Evolutionary conservation across 2,329 filamentous ascomycete species (phyloP).

Genomic region (Emericellopsis cladophorae): DNA sequence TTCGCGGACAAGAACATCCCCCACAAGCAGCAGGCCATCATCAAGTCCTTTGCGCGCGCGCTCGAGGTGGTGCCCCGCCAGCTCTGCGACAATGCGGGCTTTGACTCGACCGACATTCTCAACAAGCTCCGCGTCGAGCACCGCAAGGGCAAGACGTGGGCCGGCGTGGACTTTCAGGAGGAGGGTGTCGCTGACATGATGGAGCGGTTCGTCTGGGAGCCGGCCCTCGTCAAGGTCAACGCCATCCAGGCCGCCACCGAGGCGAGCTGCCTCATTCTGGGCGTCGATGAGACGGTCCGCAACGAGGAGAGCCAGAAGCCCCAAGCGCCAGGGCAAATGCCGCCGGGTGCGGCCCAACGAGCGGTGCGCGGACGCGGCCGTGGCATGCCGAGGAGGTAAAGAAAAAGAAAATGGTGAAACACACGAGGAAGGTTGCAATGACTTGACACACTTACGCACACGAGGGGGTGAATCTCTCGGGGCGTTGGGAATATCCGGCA

Average conservation of each 20-base stretch:
- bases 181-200: slow-evolving; percentile 94
- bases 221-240: slow-evolving; percentile 90
- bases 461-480: no score
- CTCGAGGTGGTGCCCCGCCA: slow-evolving; percentile 94
- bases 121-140: slow-evolving; percentile 95
- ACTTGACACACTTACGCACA: no score
- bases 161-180: slow-evolving; percentile 86
- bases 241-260: slow-evolving; percentile 93
- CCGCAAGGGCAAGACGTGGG: slow-evolving; percentile 84
- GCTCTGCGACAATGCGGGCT: slow-evolving; percentile 95
- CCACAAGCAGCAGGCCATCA: slow-evolving; percentile 92
- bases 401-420: slow-evolving; percentile 8
- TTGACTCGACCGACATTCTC: slow-evolving; percentile 95
- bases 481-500: no score
- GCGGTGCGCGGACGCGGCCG: slow-evolving; percentile 69
- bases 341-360: slow-evolving; percentile 76
- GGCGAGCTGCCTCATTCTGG: slow-evolving; percentile 86
- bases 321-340: slow-evolving; percentile 65
- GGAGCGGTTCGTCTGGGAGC: slow-evolving; percentile 95
- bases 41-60: slow-evolving; percentile 96
- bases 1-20: slow-evolving; percentile 88
- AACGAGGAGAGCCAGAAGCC: slow-evolving; percentile 88
- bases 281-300: slow-evolving; percentile 96
- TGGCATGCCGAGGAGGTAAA: slow-evolving; percentile 75
- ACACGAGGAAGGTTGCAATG: not conserved